Base-by-base conservation (phyloP, 805 yeast species). In the Nakazawaea anatomiae region DNA sequence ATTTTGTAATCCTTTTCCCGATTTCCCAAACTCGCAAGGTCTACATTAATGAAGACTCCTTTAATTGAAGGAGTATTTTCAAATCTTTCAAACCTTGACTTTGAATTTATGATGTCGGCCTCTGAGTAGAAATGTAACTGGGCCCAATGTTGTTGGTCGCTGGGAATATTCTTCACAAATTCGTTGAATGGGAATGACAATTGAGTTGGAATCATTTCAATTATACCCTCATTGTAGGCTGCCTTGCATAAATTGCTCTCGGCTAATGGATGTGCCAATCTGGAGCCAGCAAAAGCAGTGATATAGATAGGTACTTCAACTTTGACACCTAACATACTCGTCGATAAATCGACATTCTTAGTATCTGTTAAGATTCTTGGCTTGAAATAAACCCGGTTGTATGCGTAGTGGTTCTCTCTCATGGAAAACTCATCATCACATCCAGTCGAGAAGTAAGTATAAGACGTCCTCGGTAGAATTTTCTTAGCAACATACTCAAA, bases 221-320 rank as follows among this genome's bases (percentile, higher is more conserved):
- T 77, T 28, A 82, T 67, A 27, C 69, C 77, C 44, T 85, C 83
- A 45, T 73, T 71, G 30, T 77, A 86, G 9, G 92, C 86, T 5
- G 87, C 87, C 57, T 82, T 71, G 1, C 95, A 85, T 51, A 91
- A 74, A n/a, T 83, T 84, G 50, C 74, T 76, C 64, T 91, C 97
- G 45, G 96, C 97, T 39, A 87, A 94, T 2, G 85, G 85, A 62
- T 90, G 91, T 4, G 96, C 95, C 56, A 91, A 72, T 57, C 81
- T 83, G 31, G 95, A 95, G 46, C 90, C 76, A 0, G 96, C 96
- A 18, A 96, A 87, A 0, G 97, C 96, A n/a, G 94, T 79, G 51
- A 85, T 80, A 61, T 89, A 91, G 64, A 91, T 88, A 5, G 98
- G 97, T 5, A 82, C 85, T 14, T 76, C 72, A 4, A 79, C 70